phyloP scores from a whole-genome alignment of 2,329 filamentous ascomycete genomes.

The Verticillium klebahnii region DNA sequence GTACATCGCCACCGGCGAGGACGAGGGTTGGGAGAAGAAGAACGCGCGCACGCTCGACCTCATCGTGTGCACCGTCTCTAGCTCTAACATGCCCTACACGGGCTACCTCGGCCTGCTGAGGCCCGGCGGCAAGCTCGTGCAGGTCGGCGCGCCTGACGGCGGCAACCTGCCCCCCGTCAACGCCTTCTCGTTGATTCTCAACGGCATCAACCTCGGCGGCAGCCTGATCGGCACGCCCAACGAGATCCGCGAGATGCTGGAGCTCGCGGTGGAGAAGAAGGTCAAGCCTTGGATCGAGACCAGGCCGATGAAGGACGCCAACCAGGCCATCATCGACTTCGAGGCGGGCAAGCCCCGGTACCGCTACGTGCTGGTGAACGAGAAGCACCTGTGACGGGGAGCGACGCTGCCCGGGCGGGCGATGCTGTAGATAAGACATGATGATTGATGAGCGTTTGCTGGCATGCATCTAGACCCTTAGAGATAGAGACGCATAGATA shows the following conservation, averaged over 20 bases:
- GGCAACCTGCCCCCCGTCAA: constrained; percentile 6
- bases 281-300: constrained; percentile 22
- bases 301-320: constrained; percentile 36
- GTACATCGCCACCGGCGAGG: constrained; percentile 23
- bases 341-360: constrained; percentile 46
- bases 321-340: constrained; percentile 50
- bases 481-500: background rate
- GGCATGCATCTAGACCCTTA: background rate
- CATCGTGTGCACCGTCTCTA: constrained; percentile 53
- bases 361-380: constrained; percentile 32
- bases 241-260: constrained; percentile 17
- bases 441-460: background rate
- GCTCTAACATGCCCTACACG: constrained; percentile 37
- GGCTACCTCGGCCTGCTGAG: constrained; percentile 55
- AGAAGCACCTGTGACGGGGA: background rate
- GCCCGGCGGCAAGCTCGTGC: constrained; percentile 52
- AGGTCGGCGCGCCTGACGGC: constrained; percentile 52
- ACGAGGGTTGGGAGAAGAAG: constrained; percentile 49
- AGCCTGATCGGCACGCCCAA: constrained; percentile 11
- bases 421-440: background rate
- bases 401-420: background rate
- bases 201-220: constrained; percentile 9
- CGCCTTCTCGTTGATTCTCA: constrained; percentile 19
- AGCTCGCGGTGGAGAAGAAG: constrained; percentile 20
- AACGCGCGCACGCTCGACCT: constrained; percentile 49